A percentile compares a stretch with the other conserved stretches of the same genome.
These are phyloP conservation scores for Rhizopogon vesiculosus DNA, from an alignment of 768 basidiomycete species.

Conservation along the genomic window DNA sequence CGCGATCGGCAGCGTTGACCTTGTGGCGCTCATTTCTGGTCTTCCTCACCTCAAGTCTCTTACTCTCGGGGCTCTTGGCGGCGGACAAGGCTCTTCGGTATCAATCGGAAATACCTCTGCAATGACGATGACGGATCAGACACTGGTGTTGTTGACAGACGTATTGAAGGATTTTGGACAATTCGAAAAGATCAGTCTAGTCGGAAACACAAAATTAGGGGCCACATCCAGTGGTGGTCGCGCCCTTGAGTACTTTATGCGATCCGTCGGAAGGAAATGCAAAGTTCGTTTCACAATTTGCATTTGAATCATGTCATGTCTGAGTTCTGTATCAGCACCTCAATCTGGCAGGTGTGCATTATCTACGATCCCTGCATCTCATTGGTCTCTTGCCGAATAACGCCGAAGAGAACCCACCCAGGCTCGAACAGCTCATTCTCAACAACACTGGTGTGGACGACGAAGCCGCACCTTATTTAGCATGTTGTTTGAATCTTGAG, in stretches of 20 bases:
- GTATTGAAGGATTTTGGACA: constrained; percentile 28
- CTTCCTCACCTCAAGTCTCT: constrained; percentile 44
- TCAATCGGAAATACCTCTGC: constrained; percentile 42
- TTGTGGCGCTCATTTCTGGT: constrained; percentile 34
- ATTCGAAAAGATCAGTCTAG: constrained; percentile 54
- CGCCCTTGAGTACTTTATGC: constrained; percentile 42
- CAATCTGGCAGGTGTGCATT: constrained; percentile 51
- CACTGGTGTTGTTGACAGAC: constrained; percentile 39
- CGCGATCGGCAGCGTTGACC: constrained; percentile 31
- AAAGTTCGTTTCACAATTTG: constrained; percentile 35
- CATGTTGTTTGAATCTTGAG: constrained; percentile 43
- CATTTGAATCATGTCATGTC: not conserved
- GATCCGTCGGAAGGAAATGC: constrained; percentile 52
- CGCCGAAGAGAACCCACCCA: constrained; percentile 21
- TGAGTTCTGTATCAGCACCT: constrained; percentile 37
- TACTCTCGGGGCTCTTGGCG: constrained; percentile 56
- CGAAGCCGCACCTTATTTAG: constrained; percentile 45
- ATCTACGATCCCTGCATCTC: constrained; percentile 47
- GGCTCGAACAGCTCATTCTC: constrained; percentile 45
- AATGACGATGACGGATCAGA: constrained; percentile 53
- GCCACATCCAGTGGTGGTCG: constrained; percentile 25
- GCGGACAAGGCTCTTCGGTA: constrained; percentile 36
- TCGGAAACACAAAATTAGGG: constrained; percentile 60
- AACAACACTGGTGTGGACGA: constrained; percentile 64
- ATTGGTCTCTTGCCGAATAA: constrained; percentile 36